phyloP scores from a whole-genome alignment of 768 basidiomycete genomes.

The Termitomyces heimii region DNA sequence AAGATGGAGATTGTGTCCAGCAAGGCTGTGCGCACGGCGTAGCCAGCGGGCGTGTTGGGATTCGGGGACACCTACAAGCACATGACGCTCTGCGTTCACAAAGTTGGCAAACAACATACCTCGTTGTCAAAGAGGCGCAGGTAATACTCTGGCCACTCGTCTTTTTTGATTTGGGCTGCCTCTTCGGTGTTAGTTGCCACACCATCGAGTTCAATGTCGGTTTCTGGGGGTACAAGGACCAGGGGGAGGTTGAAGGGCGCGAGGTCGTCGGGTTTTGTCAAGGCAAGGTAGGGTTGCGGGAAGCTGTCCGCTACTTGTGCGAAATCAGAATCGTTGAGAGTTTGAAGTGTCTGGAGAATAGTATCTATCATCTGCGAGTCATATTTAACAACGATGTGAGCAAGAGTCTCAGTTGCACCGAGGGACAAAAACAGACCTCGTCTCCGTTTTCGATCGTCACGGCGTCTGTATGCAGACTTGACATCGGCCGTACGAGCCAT shows the following conservation, averaged over 20 bases:
- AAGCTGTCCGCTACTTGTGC: constrained; percentile 48
- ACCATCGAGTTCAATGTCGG: constrained; percentile 67
- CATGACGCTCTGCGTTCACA: neutral
- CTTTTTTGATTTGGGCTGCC: constrained; percentile 69
- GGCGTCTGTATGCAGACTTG: constrained; percentile 42
- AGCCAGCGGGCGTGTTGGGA: constrained; percentile 68
- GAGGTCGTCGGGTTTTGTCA: constrained; percentile 36
- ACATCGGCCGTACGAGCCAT: constrained; percentile 59
- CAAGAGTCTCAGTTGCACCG: neutral
- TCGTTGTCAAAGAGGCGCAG: constrained; percentile 62
- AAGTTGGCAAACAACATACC: constrained; percentile 21
- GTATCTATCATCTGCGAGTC: constrained; percentile 65
- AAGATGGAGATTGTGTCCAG: constrained; percentile 82
- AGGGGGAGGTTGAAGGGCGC: constrained; percentile 65
- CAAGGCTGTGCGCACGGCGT: constrained; percentile 68
- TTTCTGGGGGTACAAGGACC: constrained; percentile 83
- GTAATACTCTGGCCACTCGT: constrained; percentile 77
- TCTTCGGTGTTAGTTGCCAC: constrained; percentile 65
- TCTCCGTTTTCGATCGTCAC: constrained; percentile 44
- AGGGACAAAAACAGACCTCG: constrained; percentile 43
- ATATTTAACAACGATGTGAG: constrained; percentile 3
- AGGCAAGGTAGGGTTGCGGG: constrained; percentile 59
- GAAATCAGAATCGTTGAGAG: constrained; percentile 58
- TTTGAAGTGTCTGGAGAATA: constrained; percentile 55
- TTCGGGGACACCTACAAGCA: constrained; percentile 68